Evolutionary conservation across 352 stramenopile genomes (phyloP).

Genomic region (Globisporangium spiculum): DNA sequence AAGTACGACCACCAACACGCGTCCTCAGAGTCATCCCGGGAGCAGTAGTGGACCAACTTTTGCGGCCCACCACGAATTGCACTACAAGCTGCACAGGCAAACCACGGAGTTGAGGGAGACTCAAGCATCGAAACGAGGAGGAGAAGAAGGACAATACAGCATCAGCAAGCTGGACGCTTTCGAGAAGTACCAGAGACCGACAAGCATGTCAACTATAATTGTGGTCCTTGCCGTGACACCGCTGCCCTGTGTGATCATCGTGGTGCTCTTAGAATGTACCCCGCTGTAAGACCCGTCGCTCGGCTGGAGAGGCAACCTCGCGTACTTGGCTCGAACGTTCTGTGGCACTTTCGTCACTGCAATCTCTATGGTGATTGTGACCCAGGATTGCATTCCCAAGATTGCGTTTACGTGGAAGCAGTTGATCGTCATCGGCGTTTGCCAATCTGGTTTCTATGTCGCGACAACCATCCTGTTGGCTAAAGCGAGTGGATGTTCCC

Average conservation of each 20-base stretch:
- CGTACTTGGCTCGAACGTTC: neutral
- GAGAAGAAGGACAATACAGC: neutral
- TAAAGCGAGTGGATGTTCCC: neutral
- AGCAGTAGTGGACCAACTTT: neutral
- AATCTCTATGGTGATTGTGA: neutral
- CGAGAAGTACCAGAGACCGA: neutral
- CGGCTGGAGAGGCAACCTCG: neutral
- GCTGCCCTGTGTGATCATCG: neutral
- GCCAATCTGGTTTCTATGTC: neutral
- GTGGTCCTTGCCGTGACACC: neutral
- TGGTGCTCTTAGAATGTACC: neutral
- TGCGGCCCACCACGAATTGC: neutral
- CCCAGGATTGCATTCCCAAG: neutral
- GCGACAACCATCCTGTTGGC: neutral
- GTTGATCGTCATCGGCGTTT: neutral
- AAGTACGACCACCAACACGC: neutral
- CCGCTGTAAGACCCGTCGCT: neutral
- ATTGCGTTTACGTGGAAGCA: neutral
- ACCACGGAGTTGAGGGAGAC: neutral
- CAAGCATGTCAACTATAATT: neutral
- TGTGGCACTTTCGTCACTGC: neutral
- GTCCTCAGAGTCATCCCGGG: neutral
- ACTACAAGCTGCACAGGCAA: slow-evolving; percentile 1
- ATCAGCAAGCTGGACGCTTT: neutral
- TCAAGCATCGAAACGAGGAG: too few species aligned